A percentile compares a stretch with the other conserved stretches of the same genome.
phyloP scores from a whole-genome alignment of 2,329 filamentous ascomycete species.

The Zasmidium cellare region DNA sequence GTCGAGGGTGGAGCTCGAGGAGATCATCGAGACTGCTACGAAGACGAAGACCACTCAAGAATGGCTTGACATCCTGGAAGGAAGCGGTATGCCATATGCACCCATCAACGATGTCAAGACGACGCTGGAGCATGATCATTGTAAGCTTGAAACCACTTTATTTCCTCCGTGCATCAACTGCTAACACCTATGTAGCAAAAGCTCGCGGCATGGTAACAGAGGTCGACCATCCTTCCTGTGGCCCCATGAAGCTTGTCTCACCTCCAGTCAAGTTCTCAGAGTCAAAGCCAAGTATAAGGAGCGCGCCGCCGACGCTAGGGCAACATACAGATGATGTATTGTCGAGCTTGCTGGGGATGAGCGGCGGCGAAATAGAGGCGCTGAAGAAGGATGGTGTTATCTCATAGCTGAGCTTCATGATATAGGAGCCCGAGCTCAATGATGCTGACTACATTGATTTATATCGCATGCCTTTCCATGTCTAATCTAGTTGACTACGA shows the following conservation, averaged over 20 bases:
- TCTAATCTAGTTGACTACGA: no score
- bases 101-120: constrained; percentile 90
- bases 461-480: no score
- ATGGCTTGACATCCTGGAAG: constrained; percentile 84
- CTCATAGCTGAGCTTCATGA: constrained; percentile 8
- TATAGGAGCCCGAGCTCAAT: no score
- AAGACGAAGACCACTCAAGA: constrained; percentile 76
- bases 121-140: constrained; percentile 82
- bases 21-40: constrained; percentile 74
- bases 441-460: no score
- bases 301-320: constrained; percentile 78
- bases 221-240: constrained; percentile 79
- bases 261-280: constrained; percentile 94
- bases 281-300: constrained; percentile 72
- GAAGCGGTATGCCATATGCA: constrained; percentile 90
- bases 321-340: constrained; percentile 84
- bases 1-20: constrained; percentile 75
- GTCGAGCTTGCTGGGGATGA: constrained; percentile 61
- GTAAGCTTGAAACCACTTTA: constrained; percentile 43
- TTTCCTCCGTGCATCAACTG: not conserved
- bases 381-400: constrained; percentile 70
- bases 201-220: constrained; percentile 89
- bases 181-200: constrained; percentile 44
- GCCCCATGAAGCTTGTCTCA: constrained; percentile 85
- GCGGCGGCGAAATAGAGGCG: constrained; percentile 57